Evolutionary conservation across 2,329 filamentous ascomycete genomes (phyloP), one percentile per base, ranked within the genome.

Genomic region (Colletotrichum salicis): DNA sequence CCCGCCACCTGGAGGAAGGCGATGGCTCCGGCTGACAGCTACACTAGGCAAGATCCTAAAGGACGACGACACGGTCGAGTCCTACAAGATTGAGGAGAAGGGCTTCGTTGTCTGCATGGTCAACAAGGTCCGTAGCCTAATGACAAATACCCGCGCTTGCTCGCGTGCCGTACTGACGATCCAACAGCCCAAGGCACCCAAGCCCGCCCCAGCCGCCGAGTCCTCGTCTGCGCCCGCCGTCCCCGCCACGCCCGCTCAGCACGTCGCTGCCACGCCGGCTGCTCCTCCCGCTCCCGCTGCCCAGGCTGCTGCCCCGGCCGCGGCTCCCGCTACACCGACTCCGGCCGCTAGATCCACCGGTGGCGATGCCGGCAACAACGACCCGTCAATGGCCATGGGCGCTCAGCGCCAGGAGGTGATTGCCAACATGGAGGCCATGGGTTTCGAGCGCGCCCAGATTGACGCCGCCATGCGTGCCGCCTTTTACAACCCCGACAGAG

Each of bases 61-160:
- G 84, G 96, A 99, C 92, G 94, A 95, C 74, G 96, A 98, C 80
- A 97, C 95, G 2, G 93, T 99, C 77, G 94, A 95, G 83, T 95
- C 94, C 52, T 98, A 98, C 87, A 97, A 94, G 85, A 98, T 99
- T 75, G 96, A 99, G 84, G 96, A 98, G 89, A 99, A 98, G 88
- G 96, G 96, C 48, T 99, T 98, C 82, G 95, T 99, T 78, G 96
- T 99, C 73, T 99, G 96, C 86, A 97, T 99, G 91, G 92, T 97
- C 78, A 94, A 94, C 81, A 98, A 98, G 93, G 95, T 97, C 86
- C 74, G 83, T 74, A 69, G 41, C 33, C 15, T 13, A 19, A 15
- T 22, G 10, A 29, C 24, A 10, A 10, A 5, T 10, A 15, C 15
- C 22, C 22, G 15, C 29, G 11, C 48, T 24, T 29, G 64, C 52